Percentiles rank a stretch among this genome's conserved stretches.
phyloP scores from a whole-genome alignment of 441 rosid species.

The Gossypium aridum region DNA sequence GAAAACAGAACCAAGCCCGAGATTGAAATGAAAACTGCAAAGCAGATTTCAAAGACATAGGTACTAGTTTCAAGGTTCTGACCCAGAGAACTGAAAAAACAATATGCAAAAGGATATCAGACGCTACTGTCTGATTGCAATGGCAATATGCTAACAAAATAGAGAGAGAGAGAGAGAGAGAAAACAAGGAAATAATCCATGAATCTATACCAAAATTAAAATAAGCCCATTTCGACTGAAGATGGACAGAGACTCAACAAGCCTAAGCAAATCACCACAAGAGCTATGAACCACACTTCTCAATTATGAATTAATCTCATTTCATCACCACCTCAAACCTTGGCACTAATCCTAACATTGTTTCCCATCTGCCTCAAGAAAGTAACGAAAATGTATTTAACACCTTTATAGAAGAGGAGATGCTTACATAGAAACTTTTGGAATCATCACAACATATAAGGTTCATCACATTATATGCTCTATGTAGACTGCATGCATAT shows the following conservation, averaged over 20 bases:
- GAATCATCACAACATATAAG: neutral
- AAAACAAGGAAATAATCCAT: neutral
- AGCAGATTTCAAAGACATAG: constrained; percentile 62
- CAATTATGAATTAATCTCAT: constrained; percentile 1
- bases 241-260: neutral
- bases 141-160: neutral
- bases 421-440: neutral
- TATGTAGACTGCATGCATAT: neutral
- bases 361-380: neutral
- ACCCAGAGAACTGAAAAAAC: constrained; percentile 60
- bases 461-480: neutral
- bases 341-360: neutral
- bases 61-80: constrained; percentile 79
- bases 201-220: neutral
- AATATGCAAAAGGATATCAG: constrained; percentile 6
- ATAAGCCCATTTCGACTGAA: neutral
- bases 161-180: neutral
- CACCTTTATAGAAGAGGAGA: neutral
- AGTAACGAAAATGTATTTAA: neutral
- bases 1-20: constrained; percentile 68
- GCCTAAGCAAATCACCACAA: neutral
- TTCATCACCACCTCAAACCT: neutral
- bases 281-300: neutral
- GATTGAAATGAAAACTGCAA: constrained; percentile 62
- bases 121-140: neutral